Base-by-base conservation (phyloP, 2,329 filamentous ascomycete genomes). In the Penicillium sclerotiorum region DNA sequence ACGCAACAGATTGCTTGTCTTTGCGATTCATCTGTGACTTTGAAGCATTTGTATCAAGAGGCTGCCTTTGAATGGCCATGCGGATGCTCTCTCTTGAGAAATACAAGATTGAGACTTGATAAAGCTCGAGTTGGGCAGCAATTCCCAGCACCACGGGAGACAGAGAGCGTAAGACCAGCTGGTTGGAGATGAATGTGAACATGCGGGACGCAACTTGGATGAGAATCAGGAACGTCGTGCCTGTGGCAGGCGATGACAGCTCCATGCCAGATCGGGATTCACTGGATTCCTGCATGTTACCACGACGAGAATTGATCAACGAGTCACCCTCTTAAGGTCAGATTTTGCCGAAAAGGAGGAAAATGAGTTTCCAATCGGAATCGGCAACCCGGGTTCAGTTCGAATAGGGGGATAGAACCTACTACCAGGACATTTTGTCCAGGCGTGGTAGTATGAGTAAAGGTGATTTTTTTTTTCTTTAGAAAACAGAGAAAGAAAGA, bases 71-170 rank as follows among this genome's bases (percentile, higher is more conserved):
- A 28, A 96, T 83, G 21, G 93, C 91, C n/a, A 96, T 87, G 13
- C 94, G 87, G 41, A 97, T 76, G 63, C 88, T 93, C 73, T 99
- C 94, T 32, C 94, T 83, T 0, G 94, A 88, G 65, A 99, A 97
- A 71, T 95, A 96, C 1, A 99, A 80, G n/a, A 95, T 86, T 0
- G 91, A 90, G 37, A 95, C 87, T 52, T 93, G 92, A 70, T 92
- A 96, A 1, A 97, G 84, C 63, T 99, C 94, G 3, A 99, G 81
- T 69, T 96, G 94, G 0, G 92, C 87, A 2, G 92, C 88, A 5
- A 95, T 79, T 5, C 93, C 94, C 1, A 99, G 81, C 0, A 95
- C 80, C 50, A 87, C 82, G 0, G 94, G 92, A 1, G 91, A 95
- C 37, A 97, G 77, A 67, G 89, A 93, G 28, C 93, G 89, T 7